Evolutionary conservation across 1,139 yeast genomes (phyloP).

Genomic region (Meyerozyma elateridarum): DNA sequence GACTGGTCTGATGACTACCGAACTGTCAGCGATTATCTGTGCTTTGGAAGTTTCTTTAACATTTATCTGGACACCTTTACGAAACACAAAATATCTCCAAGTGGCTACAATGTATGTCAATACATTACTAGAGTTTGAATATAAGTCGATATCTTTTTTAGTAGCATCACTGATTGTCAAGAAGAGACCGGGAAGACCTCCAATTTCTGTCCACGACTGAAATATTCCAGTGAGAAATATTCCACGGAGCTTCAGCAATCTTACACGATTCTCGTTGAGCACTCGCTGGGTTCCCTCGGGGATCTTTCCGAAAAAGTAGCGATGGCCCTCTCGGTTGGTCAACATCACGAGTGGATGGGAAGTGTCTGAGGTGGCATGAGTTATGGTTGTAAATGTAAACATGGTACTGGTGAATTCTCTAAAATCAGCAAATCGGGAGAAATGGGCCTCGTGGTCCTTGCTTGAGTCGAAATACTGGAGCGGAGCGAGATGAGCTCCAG

Average conservation of each 20-base stretch:
- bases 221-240: constrained; percentile 73
- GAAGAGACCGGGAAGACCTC: constrained; percentile 88
- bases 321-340: constrained; percentile 45
- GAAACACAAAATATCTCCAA: constrained; percentile 87
- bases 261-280: constrained; percentile 49
- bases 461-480: constrained; percentile 8
- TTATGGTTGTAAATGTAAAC: constrained; percentile 39
- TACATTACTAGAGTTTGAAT: constrained; percentile 33
- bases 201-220: constrained; percentile 63
- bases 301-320: constrained; percentile 72
- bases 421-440: constrained; percentile 14
- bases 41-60: constrained; percentile 34
- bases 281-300: constrained; percentile 86
- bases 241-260: constrained; percentile 53
- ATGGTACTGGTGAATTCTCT: constrained; percentile 19
- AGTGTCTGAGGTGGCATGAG: constrained; percentile 60
- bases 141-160: constrained; percentile 40
- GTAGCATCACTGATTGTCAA: constrained; percentile 85
- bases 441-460: constrained; percentile 8
- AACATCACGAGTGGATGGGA: constrained; percentile 57
- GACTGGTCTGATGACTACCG: constrained; percentile 50
- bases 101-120: constrained; percentile 58
- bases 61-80: constrained; percentile 64
- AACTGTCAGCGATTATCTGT: constrained; percentile 44
- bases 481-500: constrained; percentile 1